A percentile compares a stretch with the other conserved stretches of the same genome.
These are phyloP conservation scores for Eustoma russellianum DNA, from an alignment of 257 asterid species.

Conservation along the genomic window DNA sequence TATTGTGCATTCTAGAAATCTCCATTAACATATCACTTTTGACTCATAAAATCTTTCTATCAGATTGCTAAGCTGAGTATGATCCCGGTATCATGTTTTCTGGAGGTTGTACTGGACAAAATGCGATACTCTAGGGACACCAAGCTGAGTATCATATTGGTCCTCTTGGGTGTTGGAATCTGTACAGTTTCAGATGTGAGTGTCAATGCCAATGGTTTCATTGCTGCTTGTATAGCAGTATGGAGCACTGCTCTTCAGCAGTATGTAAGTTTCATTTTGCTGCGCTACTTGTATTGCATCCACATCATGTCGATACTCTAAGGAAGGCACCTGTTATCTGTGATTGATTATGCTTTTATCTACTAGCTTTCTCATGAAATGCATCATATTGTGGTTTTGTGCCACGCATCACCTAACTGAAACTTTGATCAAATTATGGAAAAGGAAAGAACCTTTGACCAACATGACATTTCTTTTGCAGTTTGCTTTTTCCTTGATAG, in stretches of 20 bases:
- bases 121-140: slow-evolving; percentile 57
- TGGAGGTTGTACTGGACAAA: slow-evolving; percentile 52
- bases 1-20: too few species aligned
- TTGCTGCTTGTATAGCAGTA: slow-evolving; percentile 54
- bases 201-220: slow-evolving; percentile 51
- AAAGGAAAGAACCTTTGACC: neutral
- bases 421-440: too few species aligned
- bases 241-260: slow-evolving; percentile 69
- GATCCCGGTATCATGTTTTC: slow-evolving; percentile 59
- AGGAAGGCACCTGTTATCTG: too few species aligned
- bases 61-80: slow-evolving; percentile 71
- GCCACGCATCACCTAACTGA: too few species aligned
- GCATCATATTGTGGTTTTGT: too few species aligned
- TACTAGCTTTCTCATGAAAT: too few species aligned
- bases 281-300: neutral
- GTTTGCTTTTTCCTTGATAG: neutral
- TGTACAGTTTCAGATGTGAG: slow-evolving; percentile 64
- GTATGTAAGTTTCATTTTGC: slow-evolving; percentile 40
- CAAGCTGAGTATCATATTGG: slow-evolving; percentile 52
- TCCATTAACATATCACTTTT: neutral
- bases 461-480: neutral
- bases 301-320: too few species aligned
- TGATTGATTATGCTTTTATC: too few species aligned
- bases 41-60: slow-evolving; percentile 12
- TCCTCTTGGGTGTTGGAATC: slow-evolving; percentile 63